These are phyloP conservation scores for Xylaria hypoxylon DNA, from an alignment of 2,329 filamentous ascomycete genomes.

Conservation along the genomic window DNA sequence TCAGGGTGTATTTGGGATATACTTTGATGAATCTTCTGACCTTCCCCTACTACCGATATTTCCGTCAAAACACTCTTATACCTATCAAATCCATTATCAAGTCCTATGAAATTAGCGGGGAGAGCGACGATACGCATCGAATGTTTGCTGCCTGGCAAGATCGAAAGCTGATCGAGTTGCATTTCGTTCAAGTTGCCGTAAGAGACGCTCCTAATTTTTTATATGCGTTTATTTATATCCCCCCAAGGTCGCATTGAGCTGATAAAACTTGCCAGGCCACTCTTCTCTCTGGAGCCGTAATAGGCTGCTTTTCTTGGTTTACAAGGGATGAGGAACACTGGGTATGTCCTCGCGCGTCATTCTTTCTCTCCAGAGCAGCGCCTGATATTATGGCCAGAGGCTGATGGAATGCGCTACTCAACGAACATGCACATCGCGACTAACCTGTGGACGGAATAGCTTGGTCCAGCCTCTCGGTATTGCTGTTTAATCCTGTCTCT, in stretches of 20 bases:
- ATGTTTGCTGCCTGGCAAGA: slow-evolving; percentile 41
- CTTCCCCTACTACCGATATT: slow-evolving; percentile 47
- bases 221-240: background rate
- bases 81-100: slow-evolving; percentile 42
- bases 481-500: slow-evolving; percentile 46
- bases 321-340: slow-evolving; percentile 41
- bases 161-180: slow-evolving; percentile 44
- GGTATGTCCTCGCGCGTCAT: slow-evolving; percentile 38
- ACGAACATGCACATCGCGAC: background rate
- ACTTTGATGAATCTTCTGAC: slow-evolving; percentile 39
- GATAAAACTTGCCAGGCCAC: slow-evolving; percentile 37
- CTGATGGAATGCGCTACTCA: background rate
- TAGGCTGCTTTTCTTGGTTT: slow-evolving; percentile 48
- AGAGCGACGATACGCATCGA: slow-evolving; percentile 33
- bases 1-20: slow-evolving; percentile 3
- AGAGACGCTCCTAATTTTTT: slow-evolving; percentile 3
- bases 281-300: slow-evolving; percentile 46
- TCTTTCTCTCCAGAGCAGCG: background rate
- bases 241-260: background rate
- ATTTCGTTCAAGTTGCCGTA: slow-evolving; percentile 44
- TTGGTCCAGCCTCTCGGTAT: slow-evolving; percentile 39
- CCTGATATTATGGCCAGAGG: background rate
- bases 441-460: slow-evolving; percentile 2
- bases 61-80: slow-evolving; percentile 45
- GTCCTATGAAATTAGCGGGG: slow-evolving; percentile 29